Conservation (phyloP, 2,329 filamentous ascomycete genomes). For the Hirsutella thompsonii region DNA sequence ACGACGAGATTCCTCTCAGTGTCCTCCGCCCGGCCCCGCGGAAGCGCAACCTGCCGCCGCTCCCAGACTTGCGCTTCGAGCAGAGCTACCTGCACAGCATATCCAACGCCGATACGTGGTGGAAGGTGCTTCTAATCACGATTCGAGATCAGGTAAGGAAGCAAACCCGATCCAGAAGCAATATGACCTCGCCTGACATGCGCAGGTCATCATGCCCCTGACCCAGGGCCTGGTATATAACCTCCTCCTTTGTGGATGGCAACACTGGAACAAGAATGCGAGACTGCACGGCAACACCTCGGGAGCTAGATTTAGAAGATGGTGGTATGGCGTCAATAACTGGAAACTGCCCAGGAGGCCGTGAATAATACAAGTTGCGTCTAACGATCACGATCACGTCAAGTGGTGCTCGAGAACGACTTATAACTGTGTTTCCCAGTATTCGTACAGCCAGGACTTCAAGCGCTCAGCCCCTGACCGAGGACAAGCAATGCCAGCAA, state of each 20-base stretch:
- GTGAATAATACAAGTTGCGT: background rate
- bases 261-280: slow-evolving; percentile 72
- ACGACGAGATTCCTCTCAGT: slow-evolving; percentile 58
- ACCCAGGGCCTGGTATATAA: slow-evolving; percentile 85
- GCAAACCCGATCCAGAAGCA: background rate
- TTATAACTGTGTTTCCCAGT: no score
- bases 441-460: no score
- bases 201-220: slow-evolving; percentile 70
- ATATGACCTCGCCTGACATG: slow-evolving; percentile 1
- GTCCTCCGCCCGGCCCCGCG: slow-evolving; percentile 43
- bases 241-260: slow-evolving; percentile 73
- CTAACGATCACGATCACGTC: background rate
- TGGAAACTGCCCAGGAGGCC: slow-evolving; percentile 59
- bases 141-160: slow-evolving; percentile 65
- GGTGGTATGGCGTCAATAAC: slow-evolving; percentile 94
- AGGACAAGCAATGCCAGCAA: no score
- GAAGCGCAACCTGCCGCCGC: slow-evolving; percentile 37
- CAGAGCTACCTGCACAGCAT: slow-evolving; percentile 95
- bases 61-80: slow-evolving; percentile 90
- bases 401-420: no score
- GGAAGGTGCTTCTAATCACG: slow-evolving; percentile 73
- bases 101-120: slow-evolving; percentile 63
- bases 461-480: no score
- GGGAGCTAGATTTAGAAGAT: slow-evolving; percentile 67
- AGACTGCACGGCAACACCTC: slow-evolving; percentile 63